Base-by-base conservation (phyloP, 495 filamentous ascomycete genomes). In the Aspergillus baeticus region DNA sequence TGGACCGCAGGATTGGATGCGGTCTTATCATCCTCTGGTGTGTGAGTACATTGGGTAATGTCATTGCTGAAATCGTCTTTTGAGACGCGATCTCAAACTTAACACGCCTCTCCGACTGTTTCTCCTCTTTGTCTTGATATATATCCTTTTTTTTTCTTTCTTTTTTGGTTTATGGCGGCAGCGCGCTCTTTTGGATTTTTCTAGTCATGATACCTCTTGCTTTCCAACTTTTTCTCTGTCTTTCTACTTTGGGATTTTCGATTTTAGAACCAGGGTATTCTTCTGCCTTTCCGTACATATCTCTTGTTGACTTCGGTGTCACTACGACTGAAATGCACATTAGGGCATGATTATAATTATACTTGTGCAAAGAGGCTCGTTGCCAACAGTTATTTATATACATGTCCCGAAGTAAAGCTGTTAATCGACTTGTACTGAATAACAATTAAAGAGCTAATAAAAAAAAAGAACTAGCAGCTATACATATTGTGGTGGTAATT, bases 1-100 rank as follows among this genome's bases (percentile, higher is more conserved):
- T 99, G 90, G 92, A 85, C 66, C 79, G 84, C 51, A 84, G 75
- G 64, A 89, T 98, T 58, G 94, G 94, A 13, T 92, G 82, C 82
- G 84, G 82, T 2, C 68, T 97, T 57, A 85, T 98, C 63, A 80
- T 67, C n/a, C 72, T 99, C 10, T 99, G 94, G 94, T 74, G 71
- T 15, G 70, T 90, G n/a, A 91, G 90, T 69, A 98, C 94, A 3
- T 57, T 89, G 23, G 75, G 85, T 6, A 99, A 97, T 73, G 72
- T 99, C 2, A 78, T 84, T 44, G 81, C 92, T n/a, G 94, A 99
- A 74, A 54, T 92, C 50, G 23, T 61, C 15, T 60, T 38, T 44
- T 71, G 57, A 70, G n/a, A n/a, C n/a, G n/a, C 17, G 22, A 20
- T 20, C 8, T 50, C 45, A 20, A 31, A 35, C 55, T 42, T 58